phyloP scores from a whole-genome alignment of 2,329 filamentous ascomycete species.

The Celoporthe dispersa region DNA sequence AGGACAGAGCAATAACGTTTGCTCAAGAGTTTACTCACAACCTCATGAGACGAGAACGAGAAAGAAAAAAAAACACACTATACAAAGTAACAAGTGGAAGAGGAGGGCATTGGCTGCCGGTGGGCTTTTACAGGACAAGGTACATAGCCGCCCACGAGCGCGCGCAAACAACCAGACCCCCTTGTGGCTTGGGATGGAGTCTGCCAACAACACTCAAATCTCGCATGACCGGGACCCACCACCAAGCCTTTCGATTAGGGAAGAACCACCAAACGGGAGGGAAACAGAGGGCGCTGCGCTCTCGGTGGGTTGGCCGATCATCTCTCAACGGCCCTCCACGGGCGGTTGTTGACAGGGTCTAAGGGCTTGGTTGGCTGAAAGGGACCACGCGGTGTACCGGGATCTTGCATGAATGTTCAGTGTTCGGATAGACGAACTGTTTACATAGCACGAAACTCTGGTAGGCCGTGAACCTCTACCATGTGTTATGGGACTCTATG shows the following conservation, averaged over 20 bases:
- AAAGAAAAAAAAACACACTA: background rate
- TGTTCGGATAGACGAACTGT: background rate
- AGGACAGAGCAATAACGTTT: constrained; percentile 22
- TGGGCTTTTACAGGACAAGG: background rate
- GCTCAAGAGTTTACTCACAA: background rate
- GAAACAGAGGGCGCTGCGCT: background rate
- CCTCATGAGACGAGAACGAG: background rate
- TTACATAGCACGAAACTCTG: background rate
- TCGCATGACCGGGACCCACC: constrained; percentile 6
- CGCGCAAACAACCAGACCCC: background rate
- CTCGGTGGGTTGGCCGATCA: constrained; percentile 1
- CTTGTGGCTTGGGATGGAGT: constrained; percentile 5
- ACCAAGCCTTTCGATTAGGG: background rate
- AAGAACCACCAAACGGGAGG: background rate
- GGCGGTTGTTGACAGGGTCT: background rate
- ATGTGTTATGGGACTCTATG: too few relatives aligned
- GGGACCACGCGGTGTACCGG: background rate
- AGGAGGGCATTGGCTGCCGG: background rate
- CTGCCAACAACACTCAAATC: constrained; percentile 15
- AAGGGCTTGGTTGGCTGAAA: background rate
- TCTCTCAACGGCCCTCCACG: background rate
- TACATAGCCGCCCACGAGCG: background rate
- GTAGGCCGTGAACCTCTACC: too few relatives aligned
- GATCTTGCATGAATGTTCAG: background rate
- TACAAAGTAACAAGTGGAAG: background rate